phyloP scores from a whole-genome alignment of 352 stramenopile species.

The Phytopythium helicoides region DNA sequence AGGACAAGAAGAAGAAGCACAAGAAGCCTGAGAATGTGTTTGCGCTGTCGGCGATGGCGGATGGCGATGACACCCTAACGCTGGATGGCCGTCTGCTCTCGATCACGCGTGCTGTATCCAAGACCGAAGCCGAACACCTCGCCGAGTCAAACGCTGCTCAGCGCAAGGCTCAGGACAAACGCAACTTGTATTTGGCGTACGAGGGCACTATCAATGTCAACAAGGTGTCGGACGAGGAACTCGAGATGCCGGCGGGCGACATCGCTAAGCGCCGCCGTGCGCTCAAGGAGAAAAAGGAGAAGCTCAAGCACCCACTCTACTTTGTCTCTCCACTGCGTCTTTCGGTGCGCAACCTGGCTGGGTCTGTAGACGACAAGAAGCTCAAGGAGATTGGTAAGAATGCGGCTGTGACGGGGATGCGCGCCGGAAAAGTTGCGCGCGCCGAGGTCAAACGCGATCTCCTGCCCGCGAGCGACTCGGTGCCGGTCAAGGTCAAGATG shows the following conservation, averaged over 20 bases:
- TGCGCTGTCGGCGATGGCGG: constrained; percentile 62
- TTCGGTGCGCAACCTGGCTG: constrained; percentile 92
- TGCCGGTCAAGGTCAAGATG: constrained; percentile 76
- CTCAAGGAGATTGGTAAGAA: constrained; percentile 91
- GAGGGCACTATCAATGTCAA: constrained; percentile 94
- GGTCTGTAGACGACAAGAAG: constrained; percentile 82
- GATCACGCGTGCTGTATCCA: constrained; percentile 67
- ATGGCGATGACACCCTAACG: constrained; percentile 64
- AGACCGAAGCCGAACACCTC: constrained; percentile 65
- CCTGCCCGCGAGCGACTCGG: constrained; percentile 26
- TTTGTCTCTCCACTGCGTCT: constrained; percentile 95
- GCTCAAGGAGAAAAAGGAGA: constrained; percentile 95
- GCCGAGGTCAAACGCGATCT: constrained; percentile 82
- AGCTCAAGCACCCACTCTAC: constrained; percentile 96
- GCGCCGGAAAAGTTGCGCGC: constrained; percentile 66
- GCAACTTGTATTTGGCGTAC: constrained; percentile 95
- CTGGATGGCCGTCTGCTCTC: constrained; percentile 76
- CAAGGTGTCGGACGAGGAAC: constrained; percentile 86
- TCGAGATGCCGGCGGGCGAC: constrained; percentile 88
- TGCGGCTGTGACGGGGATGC: constrained; percentile 66
- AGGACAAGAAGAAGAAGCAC: constrained; percentile 53
- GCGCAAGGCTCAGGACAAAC: constrained; percentile 93
- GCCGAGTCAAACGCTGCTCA: constrained; percentile 57
- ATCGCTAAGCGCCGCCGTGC: constrained; percentile 93
- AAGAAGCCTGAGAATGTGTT: constrained; percentile 56